These are phyloP conservation scores for Claviceps humidiphila DNA, from an alignment of 2,329 filamentous ascomycete genomes.

Conservation along the genomic window DNA sequence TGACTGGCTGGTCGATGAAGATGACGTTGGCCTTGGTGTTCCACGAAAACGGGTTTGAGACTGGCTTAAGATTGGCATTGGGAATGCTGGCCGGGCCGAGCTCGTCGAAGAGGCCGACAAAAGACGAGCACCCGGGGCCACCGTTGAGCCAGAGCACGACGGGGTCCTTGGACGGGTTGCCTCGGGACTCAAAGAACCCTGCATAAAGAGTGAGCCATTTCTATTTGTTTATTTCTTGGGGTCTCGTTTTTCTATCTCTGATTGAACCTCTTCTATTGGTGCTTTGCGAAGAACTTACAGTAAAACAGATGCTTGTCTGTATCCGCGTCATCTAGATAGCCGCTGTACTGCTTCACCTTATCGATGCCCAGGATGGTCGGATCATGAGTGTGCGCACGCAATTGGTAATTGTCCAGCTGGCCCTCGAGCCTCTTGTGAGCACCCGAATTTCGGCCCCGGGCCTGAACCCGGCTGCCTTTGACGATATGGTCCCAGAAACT, in stretches of 20 bases:
- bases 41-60: conserved; percentile 47
- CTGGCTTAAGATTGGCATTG: conserved; percentile 16
- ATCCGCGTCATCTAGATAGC: conserved; percentile 90
- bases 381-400: conserved; percentile 82
- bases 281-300: conserved; percentile 45
- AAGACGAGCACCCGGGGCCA: conserved; percentile 20
- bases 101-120: conserved; percentile 39
- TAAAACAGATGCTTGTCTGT: conserved; percentile 97
- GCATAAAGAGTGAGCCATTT: not conserved
- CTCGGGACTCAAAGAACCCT: conserved; percentile 44
- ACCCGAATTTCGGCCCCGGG: conserved; percentile 25
- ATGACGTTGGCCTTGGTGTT: conserved; percentile 53
- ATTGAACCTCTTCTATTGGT: not conserved
- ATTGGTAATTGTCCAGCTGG: conserved; percentile 70
- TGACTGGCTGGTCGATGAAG: conserved; percentile 51
- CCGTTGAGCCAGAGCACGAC: conserved; percentile 43
- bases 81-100: conserved; percentile 70
- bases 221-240: not conserved
- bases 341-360: conserved; percentile 92
- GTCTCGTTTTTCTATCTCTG: not conserved
- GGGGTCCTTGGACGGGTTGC: conserved; percentile 22
- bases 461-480: conserved; percentile 70
- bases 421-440: conserved; percentile 55
- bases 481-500: conserved; percentile 82
- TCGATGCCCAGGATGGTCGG: conserved; percentile 75